Conservation (phyloP, 345 rosid genomes). For the Orychophragmus violaceus region DNA sequence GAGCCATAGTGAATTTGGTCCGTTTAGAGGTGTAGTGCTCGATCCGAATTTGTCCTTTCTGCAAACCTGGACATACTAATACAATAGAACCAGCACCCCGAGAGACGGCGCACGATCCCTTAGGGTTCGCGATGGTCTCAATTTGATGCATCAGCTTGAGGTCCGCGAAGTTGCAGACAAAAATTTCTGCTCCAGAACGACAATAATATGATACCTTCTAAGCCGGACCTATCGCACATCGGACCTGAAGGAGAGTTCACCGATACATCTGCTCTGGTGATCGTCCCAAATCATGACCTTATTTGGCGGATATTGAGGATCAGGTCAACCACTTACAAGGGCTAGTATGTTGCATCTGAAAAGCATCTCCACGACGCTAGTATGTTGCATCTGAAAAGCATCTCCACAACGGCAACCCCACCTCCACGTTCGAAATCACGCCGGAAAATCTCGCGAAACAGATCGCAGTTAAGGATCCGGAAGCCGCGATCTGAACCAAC, state of each 20-base stretch:
- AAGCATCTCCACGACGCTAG: conserved; percentile 84
- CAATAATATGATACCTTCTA: conserved; percentile 68
- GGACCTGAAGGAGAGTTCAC: too few species aligned
- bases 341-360: conserved; percentile 86
- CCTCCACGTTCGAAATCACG: too few species aligned
- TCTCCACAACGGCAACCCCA: conserved; percentile 72
- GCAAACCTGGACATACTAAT: too few species aligned
- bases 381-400: too few species aligned
- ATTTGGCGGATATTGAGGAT: conserved; percentile 71
- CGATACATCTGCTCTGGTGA: too few species aligned
- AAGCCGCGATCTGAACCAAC: conserved; percentile 83
- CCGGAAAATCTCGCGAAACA: too few species aligned
- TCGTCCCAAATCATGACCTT: too few species aligned
- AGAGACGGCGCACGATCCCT: conserved; percentile 81
- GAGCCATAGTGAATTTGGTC: conserved; percentile 87
- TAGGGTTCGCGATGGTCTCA: conserved; percentile 81
- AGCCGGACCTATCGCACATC: conserved; percentile 73
- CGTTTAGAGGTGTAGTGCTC: conserved; percentile 85
- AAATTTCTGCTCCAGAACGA: conserved; percentile 77
- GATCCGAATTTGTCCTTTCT: conserved; percentile 82
- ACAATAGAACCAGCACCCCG: conserved; percentile 69
- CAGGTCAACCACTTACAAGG: conserved; percentile 78
- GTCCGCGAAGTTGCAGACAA: conserved; percentile 77
- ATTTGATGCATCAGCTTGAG: conserved; percentile 81
- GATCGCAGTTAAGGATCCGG: conserved; percentile 85